Percentiles rank a stretch among this genome's conserved stretches.
Evolutionary conservation across 2,329 filamentous ascomycete genomes (phyloP).

Genomic region (Colletotrichum cuscutae): DNA sequence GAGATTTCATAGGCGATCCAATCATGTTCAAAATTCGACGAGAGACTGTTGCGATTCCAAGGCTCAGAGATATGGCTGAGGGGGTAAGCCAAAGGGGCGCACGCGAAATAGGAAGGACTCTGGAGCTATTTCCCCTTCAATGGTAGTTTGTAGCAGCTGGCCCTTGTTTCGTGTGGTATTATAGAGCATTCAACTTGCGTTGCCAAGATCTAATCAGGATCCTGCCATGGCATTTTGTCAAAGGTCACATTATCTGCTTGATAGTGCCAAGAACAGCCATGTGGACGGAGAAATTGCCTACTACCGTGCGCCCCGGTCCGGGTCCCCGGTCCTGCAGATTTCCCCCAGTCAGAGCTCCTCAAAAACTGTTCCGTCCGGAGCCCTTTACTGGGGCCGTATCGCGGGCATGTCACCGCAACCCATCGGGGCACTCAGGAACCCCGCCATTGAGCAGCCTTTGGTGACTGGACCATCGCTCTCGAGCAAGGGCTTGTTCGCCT

Average conservation of each 20-base stretch:
- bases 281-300: constrained; percentile 29
- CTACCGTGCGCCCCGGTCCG: constrained; percentile 9
- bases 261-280: constrained; percentile 26
- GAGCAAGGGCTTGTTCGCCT: neutral
- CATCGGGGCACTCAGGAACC: neutral
- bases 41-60: neutral
- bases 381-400: constrained; percentile 6
- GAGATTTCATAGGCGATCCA: constrained; percentile 4
- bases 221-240: neutral
- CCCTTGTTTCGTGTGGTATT: neutral
- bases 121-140: neutral
- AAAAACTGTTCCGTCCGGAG: constrained; percentile 5
- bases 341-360: constrained; percentile 14
- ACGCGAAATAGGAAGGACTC: neutral
- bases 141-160: neutral
- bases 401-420: neutral
- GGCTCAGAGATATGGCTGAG: neutral
- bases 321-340: constrained; percentile 8
- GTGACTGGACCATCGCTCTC: neutral
- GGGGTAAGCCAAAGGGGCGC: neutral
- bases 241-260: constrained; percentile 16
- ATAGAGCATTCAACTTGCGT: neutral
- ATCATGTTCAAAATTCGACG: neutral
- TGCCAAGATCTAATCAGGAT: constrained; percentile 8
- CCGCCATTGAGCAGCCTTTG: constrained; percentile 3